Evolutionary conservation across 305 asterid genomes (phyloP), one percentile per base, ranked within the genome.

Genomic region (Fraxinus dipetala): DNA sequence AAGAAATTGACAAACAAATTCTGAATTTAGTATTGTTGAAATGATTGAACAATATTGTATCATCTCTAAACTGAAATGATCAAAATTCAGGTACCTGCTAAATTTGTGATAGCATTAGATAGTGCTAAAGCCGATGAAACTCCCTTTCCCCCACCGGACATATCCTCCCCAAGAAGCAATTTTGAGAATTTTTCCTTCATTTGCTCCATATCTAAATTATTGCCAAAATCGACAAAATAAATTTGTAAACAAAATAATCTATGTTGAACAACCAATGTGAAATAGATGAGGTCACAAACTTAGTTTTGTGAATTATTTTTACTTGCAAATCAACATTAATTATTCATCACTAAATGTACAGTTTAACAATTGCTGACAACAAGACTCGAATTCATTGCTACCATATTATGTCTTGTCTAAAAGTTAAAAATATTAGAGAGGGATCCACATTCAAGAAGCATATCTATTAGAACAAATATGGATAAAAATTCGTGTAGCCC

Each of bases 101-200:
- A 84, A 67, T 92, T 92, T 26, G 97, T 91, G 69, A 91, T 89
- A 1, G 95, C 92, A 78, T 92, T 92, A 1, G 94, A 91, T 87
- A 92, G 83, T 9, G 94, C 97, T 86, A 92, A 67, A 48, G 95
- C 92, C 0, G 94, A 92, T 0, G 97, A 91, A 59, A 91, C 96
- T 9, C 96, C 96, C 86, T 92, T 92, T 16, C 96, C 96, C 20
- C 96, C 90, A 48, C 96, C 97, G 0, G 95, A 92, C 94, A 92
- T 90, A 80, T 91, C 95, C 89, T 91, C 94, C 0, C 97, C 97
- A 0, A 91, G 86, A 63, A 92, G 91, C 89, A 92, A 82, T 84
- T 91, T 92, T 7, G 92, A 87, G 80, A 92, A 92, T 84, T 80
- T 92, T 83, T 92, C 97, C 93, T 90, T 92, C 93, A 92, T 91